A percentile compares a stretch with the other conserved stretches of the same genome.
phyloP scores from a whole-genome alignment of 1,284 basidiomycete species.

The Coniferiporia sulphurascens region DNA sequence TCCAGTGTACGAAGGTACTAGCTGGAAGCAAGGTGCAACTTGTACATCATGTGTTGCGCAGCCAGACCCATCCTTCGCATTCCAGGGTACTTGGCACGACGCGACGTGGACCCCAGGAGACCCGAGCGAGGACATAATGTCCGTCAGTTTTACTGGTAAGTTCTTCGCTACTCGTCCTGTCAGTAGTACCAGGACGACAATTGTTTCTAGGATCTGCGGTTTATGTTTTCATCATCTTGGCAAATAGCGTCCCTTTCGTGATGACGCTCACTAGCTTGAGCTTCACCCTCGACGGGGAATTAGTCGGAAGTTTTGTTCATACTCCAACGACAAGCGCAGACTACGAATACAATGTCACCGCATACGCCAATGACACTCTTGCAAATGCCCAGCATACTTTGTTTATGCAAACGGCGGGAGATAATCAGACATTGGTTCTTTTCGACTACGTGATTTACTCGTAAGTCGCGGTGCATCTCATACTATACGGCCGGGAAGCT shows the following conservation, averaged over 20 bases:
- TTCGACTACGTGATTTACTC: constrained; percentile 15
- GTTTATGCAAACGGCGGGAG: not conserved
- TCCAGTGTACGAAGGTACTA: not conserved
- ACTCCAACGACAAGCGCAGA: not conserved
- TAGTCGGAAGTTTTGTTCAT: constrained; percentile 4
- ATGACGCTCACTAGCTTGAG: constrained; percentile 1
- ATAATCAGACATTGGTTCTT: constrained; percentile 1
- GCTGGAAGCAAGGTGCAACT: constrained; percentile 20
- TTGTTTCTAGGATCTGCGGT: constrained; percentile 10
- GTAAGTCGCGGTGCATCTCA: not conserved
- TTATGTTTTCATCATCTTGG: constrained; percentile 13
- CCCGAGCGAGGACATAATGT: too few species aligned
- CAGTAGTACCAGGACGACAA: not conserved
- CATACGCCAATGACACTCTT: constrained; percentile 3
- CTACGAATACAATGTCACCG: constrained; percentile 12
- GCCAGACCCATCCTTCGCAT: too few species aligned
- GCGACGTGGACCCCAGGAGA: too few species aligned
- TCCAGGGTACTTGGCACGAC: too few species aligned
- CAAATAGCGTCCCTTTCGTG: not conserved
- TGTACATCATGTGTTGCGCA: constrained; percentile 20
- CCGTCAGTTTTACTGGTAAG: constrained; percentile 10
- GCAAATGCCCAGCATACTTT: constrained; percentile 1
- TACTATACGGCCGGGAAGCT: not conserved
- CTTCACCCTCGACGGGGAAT: constrained; percentile 8
- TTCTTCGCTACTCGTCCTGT: not conserved